A percentile compares a stretch with the other conserved stretches of the same genome.
Evolutionary conservation across 352 stramenopile genomes (phyloP).

Genomic region (Salisapilia sapeloensis): DNA sequence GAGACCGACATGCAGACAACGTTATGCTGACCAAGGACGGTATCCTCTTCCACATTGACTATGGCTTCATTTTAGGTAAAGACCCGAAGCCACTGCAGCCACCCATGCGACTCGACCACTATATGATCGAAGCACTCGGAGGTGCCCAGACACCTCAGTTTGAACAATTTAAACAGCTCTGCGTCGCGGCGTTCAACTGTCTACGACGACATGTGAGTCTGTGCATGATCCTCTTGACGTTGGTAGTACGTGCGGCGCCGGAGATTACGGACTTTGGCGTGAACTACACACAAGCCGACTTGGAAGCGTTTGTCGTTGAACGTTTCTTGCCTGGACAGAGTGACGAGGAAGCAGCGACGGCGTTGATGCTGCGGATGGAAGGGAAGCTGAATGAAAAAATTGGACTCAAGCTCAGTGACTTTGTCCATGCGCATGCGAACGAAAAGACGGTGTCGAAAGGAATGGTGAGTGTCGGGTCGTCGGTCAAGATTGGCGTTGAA

Average conservation of each 20-base stretch:
- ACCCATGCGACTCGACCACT: conserved; percentile 93
- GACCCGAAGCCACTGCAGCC: conserved; percentile 97
- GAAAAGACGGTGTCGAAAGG: conserved; percentile 75
- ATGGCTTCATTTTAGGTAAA: conserved; percentile 96
- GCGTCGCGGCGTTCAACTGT: conserved; percentile 77
- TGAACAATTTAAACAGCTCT: conserved; percentile 78
- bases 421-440: conserved; percentile 72
- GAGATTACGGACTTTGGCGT: conserved; percentile 76
- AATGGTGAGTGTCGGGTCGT: conserved; percentile 62
- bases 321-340: conserved; percentile 66
- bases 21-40: conserved; percentile 95
- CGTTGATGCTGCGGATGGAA: conserved; percentile 71
- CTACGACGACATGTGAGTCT: conserved; percentile 68
- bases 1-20: conserved; percentile 98
- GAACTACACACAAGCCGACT: conserved; percentile 73
- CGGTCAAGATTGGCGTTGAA: conserved; percentile 67
- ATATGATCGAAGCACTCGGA: conserved; percentile 75
- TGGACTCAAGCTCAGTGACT: conserved; percentile 69
- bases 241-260: conserved; percentile 66
- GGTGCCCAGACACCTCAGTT: conserved; percentile 64
- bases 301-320: conserved; percentile 72
- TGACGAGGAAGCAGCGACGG: conserved; percentile 64
- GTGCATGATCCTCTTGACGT: conserved; percentile 75
- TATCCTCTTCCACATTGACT: conserved; percentile 99
- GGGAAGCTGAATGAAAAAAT: conserved; percentile 79